These are phyloP conservation scores for Apostasia shenzhenica DNA, from an alignment of 106 monocot species.

Conservation along the genomic window DNA sequence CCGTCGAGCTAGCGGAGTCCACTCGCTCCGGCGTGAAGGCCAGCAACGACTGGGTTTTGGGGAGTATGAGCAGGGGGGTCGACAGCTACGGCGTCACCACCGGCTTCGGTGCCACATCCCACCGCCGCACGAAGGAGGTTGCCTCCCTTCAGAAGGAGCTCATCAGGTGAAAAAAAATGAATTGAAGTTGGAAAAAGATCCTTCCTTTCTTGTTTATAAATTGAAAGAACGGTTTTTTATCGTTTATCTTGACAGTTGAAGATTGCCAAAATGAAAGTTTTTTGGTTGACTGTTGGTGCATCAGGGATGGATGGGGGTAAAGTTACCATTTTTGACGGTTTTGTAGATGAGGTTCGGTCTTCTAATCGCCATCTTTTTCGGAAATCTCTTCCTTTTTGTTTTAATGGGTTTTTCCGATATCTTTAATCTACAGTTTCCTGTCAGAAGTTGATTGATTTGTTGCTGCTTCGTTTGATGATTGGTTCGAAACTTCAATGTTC, in stretches of 20 bases:
- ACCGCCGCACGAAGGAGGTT: constrained; percentile 38
- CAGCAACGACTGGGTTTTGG: constrained; percentile 43
- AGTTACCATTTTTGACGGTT: too few relatives aligned
- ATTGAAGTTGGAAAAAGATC: too few relatives aligned
- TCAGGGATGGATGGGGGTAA: too few relatives aligned
- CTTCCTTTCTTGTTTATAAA: too few relatives aligned
- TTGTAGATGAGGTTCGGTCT: neutral
- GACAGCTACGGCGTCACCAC: constrained; percentile 59
- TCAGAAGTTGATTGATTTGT: neutral
- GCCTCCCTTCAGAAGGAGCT: constrained; percentile 43
- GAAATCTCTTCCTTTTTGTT: neutral
- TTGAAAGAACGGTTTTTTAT: too few relatives aligned
- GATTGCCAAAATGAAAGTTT: too few relatives aligned
- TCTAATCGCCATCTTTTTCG: neutral
- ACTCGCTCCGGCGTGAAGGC: constrained; percentile 29
- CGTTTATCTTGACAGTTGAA: too few relatives aligned
- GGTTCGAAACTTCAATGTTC: neutral
- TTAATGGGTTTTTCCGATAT: neutral
- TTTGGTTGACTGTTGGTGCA: too few relatives aligned
- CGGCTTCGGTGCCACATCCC: constrained; percentile 50
- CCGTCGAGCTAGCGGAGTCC: constrained; percentile 29
- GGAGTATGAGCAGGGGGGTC: constrained; percentile 31
- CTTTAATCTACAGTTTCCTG: neutral
- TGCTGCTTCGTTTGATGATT: too few relatives aligned
- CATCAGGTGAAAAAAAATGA: constrained; percentile 23